Percentiles rank a stretch among this genome's conserved stretches.
Conservation (phyloP, 2,329 filamentous ascomycete species). For the Xylaria sp. region DNA sequence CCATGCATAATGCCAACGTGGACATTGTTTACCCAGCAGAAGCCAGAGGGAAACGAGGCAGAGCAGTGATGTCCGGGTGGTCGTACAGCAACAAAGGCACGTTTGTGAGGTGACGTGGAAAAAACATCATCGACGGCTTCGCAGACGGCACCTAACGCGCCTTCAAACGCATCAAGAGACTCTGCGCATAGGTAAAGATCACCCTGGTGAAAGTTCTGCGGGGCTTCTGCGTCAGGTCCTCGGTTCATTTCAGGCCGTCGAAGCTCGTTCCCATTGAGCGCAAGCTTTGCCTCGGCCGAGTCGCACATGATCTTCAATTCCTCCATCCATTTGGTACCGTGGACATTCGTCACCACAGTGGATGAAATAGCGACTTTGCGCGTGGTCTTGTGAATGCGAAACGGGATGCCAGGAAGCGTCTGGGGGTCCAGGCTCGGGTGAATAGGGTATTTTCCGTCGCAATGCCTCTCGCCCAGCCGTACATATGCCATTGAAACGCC, state of each 20-base stretch:
- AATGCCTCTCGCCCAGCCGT: conserved; percentile 83
- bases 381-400: conserved; percentile 84
- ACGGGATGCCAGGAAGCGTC: conserved; percentile 73
- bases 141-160: conserved; percentile 90
- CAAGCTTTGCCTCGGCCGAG: conserved; percentile 80
- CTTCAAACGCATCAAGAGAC: conserved; percentile 87
- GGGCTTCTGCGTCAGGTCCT: conserved; percentile 56
- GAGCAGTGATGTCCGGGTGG: conserved; percentile 98
- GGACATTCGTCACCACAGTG: conserved; percentile 86
- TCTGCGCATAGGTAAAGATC: conserved; percentile 92
- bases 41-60: conserved; percentile 87
- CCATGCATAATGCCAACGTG: conserved; percentile 96
- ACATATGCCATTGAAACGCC: conserved; percentile 91
- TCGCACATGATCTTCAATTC: conserved; percentile 89
- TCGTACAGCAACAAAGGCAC: conserved; percentile 91
- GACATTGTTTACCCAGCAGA: conserved; percentile 99
- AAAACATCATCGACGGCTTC: conserved; percentile 93
- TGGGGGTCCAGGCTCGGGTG: conserved; percentile 69
- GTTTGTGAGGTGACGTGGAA: conserved; percentile 67
- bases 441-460: conserved; percentile 74
- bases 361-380: conserved; percentile 78
- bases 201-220: conserved; percentile 79
- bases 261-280: conserved; percentile 81
- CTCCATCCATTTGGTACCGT: conserved; percentile 92
- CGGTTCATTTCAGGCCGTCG: conserved; percentile 73